Conservation (phyloP, 2,329 filamentous ascomycete species). For the Pleoardoris graminearum region DNA sequence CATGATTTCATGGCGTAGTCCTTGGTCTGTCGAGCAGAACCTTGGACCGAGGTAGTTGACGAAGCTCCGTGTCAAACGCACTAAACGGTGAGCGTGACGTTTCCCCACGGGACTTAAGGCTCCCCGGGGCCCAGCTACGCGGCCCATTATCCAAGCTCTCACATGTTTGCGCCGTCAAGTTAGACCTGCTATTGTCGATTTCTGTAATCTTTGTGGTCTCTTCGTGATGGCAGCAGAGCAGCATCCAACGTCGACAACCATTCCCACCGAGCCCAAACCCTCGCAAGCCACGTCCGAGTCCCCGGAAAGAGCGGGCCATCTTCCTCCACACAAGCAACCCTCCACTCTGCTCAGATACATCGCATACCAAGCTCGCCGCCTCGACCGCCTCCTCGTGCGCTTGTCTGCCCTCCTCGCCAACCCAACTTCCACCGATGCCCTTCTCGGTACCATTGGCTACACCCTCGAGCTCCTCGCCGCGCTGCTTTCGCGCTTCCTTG, state of each 20-base stretch:
- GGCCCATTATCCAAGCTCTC: no score
- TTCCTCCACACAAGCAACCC: constrained; percentile 12
- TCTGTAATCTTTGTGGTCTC: background rate
- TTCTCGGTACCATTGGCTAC: constrained; percentile 51
- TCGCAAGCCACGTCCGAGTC: no score
- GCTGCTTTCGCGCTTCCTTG: constrained; percentile 45
- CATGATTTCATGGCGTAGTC: no score
- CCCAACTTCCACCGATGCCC: constrained; percentile 45
- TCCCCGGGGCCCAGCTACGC: no score
- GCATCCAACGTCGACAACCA: constrained; percentile 25
- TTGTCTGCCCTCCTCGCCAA: constrained; percentile 46
- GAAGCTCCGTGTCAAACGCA: no score
- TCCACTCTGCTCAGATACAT: constrained; percentile 22
- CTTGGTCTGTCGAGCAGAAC: background rate
- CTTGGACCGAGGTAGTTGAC: no score
- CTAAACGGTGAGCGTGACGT: no score
- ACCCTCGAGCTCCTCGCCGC: constrained; percentile 49
- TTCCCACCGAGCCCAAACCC: constrained; percentile 20
- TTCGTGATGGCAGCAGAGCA: constrained; percentile 16
- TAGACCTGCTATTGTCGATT: background rate
- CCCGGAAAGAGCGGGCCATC: no score
- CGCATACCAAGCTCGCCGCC: constrained; percentile 22
- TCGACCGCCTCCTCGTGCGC: constrained; percentile 40
- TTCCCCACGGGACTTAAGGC: no score
- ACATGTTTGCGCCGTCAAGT: no score